Evolutionary conservation across 2,329 filamentous ascomycete genomes (phyloP).

Genomic region (Trichoderma simmonsii): DNA sequence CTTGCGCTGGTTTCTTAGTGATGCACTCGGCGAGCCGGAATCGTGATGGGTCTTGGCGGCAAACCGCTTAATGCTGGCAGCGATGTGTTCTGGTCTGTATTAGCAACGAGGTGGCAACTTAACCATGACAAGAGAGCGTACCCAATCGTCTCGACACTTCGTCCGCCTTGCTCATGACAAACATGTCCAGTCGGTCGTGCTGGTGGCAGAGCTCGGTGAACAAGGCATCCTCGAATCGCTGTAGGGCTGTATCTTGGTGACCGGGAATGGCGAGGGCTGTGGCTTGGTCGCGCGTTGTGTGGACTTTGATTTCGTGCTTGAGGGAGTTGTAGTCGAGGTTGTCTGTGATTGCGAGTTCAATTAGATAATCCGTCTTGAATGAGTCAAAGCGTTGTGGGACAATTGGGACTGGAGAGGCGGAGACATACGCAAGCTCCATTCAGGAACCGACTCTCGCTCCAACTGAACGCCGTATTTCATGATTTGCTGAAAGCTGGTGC

Average conservation of each 20-base stretch:
- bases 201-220: constrained; percentile 69
- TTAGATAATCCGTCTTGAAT: neutral
- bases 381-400: constrained; percentile 10
- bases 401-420: constrained; percentile 5
- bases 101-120: neutral
- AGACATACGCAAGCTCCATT: constrained; percentile 71
- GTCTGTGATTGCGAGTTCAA: constrained; percentile 47
- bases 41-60: constrained; percentile 41
- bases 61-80: constrained; percentile 46
- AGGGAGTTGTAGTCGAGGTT: constrained; percentile 89
- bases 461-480: constrained; percentile 54
- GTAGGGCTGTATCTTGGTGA: constrained; percentile 56
- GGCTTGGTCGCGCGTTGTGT: constrained; percentile 69
- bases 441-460: constrained; percentile 71
- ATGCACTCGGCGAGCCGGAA: constrained; percentile 29
- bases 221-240: constrained; percentile 68
- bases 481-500: constrained; percentile 14
- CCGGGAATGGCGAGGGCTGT: constrained; percentile 72
- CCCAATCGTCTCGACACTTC: constrained; percentile 70
- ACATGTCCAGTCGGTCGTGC: constrained; percentile 74
- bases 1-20: constrained; percentile 48
- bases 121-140: constrained; percentile 32
- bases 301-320: constrained; percentile 78
- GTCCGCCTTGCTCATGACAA: constrained; percentile 75
- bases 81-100: constrained; percentile 45